Evolutionary conservation across 345 rosid species (phyloP), one percentile per base, ranked within the genome.

Genomic region (Acer campestre): DNA sequence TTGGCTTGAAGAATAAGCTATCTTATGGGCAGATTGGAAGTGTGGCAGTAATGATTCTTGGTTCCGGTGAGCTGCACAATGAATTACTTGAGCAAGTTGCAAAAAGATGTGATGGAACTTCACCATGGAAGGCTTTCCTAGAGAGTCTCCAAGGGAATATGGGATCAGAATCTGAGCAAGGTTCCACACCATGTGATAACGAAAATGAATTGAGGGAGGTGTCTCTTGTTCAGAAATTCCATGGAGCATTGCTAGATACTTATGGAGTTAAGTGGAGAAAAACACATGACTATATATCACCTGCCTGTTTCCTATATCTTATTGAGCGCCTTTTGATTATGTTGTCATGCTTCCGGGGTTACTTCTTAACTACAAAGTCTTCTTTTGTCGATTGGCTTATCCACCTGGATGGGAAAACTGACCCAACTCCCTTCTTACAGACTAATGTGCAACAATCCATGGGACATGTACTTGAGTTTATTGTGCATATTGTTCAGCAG

Each of bases 371-470:
- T 0, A 77, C 86, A 4, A 80, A 82, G 69, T 72, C 86, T 59
- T 74, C 84, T n/a, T 79, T 84, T 56, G 67, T 78, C 58, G 90
- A 88, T 76, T 84, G 84, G 85, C 81, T 88, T 27, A 42, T 82
- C 55, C 67, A 46, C 81, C 35, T 71, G 68, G 86, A 78, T 3
- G 68, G 76, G 46, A 77, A 38, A 31, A 40, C 38, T 9, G 7
- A 18, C 25, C 35, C 66, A 49, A 31, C 40, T 35, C 18, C 70
- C 38, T 75, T 27, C 38, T 75, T 27, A 18, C 4, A 22, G 67
- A 22, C 25, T 7, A 64, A 55, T 44, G 6, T 20, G 18, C 23
- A 69, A 62, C 68, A 73, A 61, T 20, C 12, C 17, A 35, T 63
- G 25, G 77, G 68, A 4, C n/a, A 0, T 63, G 29, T 75, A 13